Evolutionary conservation across 2,329 filamentous ascomycete genomes (phyloP).

Genomic region (Alternaria sp.): DNA sequence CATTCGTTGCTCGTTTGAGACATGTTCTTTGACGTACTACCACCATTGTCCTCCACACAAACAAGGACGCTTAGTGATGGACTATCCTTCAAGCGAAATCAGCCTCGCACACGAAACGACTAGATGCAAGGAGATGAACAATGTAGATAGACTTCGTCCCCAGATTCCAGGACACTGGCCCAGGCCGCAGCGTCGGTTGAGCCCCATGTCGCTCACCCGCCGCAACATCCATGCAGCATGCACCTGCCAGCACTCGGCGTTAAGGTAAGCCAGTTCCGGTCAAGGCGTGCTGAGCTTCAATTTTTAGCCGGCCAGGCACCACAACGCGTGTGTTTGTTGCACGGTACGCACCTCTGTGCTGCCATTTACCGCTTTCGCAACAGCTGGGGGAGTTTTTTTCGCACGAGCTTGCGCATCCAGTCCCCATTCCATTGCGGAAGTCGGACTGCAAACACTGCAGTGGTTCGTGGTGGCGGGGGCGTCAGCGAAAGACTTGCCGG

Average conservation of each 20-base stretch:
- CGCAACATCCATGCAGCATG: slow-evolving; percentile 2
- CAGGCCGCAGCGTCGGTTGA: slow-evolving; percentile 11
- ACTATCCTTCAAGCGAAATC: background rate
- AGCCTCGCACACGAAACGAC: slow-evolving; percentile 7
- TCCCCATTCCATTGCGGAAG: background rate
- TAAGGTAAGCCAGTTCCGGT: background rate
- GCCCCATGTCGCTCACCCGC: slow-evolving; percentile 17
- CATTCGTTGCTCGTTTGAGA: background rate
- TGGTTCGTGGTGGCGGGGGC: slow-evolving; percentile 1
- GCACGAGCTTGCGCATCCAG: background rate
- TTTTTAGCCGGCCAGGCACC: slow-evolving; percentile 5
- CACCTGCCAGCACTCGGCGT: slow-evolving; percentile 7
- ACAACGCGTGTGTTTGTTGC: slow-evolving; percentile 4
- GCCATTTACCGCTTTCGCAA: slow-evolving; percentile 1
- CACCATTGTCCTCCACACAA: background rate
- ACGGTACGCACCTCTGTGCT: slow-evolving; percentile 2
- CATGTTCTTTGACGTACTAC: background rate
- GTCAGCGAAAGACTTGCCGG: background rate
- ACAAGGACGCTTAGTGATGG: background rate
- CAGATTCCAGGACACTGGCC: slow-evolving; percentile 22
- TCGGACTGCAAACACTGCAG: slow-evolving; percentile 3
- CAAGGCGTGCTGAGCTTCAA: slow-evolving; percentile 9
- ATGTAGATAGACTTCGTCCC: slow-evolving; percentile 8
- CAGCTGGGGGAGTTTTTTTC: background rate
- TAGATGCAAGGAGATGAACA: slow-evolving; percentile 2